Base-by-base conservation (phyloP, 208 protist species). In the Trypanosoma grayi region DNA sequence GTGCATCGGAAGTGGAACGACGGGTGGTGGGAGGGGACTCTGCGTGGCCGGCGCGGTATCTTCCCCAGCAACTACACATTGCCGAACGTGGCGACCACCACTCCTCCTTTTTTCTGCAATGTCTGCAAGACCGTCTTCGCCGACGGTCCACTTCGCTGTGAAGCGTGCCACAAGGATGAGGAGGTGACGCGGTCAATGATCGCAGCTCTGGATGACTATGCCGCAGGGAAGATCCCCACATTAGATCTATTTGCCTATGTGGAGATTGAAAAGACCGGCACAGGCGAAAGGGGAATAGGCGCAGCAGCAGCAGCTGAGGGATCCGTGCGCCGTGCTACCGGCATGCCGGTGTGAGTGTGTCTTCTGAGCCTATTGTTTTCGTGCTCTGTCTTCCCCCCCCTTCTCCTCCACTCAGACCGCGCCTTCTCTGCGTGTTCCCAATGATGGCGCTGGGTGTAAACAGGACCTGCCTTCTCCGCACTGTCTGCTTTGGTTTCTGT, bases 61-160 rank as follows among this genome's bases (percentile, higher is more conserved):
- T 94, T 94, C 41, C 87, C 87, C 22, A 91, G 83, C 68, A 92
- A 91, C 69, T 90, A 90, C 66, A 92, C 84, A n/a, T 41, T 84
- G 0, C 82, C 81, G 9, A 94, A 94, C 62, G 61, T 80, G 14
- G 59, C 52, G 18, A 87, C 82, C 24, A 81, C 74, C 14, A 27
- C 39, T 14, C 79, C 82, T 11, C 75, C 67, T 2, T 73, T 91
- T 37, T 92, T 94, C 65, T 94, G 87, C 53, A 53, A 71, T 5
- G 51, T 41, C 41, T 93, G 85, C 69, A 85, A 82, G 25, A 69
- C 24, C 10, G 27, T 70, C 8, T 47, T 65, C 22, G 16, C 36
- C 1, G 59, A 70, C 4, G 69, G 40, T 24, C 28, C 63, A 33
- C 41, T 51, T 1, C 57, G 44, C 34, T 85, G 78, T 39, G 45